Conservation (phyloP, 2,329 filamentous ascomycete genomes). For the Ceratocystis eucalypticola region DNA sequence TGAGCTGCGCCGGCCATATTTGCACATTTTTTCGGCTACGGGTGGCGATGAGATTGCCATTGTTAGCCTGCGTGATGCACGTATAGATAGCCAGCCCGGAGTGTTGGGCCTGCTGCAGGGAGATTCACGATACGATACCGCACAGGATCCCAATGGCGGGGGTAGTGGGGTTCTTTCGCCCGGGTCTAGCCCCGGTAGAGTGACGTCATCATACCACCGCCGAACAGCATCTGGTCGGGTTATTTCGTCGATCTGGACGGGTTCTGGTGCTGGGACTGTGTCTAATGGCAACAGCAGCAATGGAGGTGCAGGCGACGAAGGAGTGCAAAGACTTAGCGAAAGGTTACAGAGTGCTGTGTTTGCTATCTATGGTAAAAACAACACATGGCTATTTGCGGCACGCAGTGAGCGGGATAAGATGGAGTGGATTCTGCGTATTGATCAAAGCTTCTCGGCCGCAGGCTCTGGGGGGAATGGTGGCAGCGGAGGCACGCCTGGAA, state of each 20-base stretch:
- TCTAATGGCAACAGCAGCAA: conserved; percentile 11
- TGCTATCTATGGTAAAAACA: conserved; percentile 85
- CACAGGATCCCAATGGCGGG: conserved; percentile 19
- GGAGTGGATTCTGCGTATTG: conserved; percentile 92
- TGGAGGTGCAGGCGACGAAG: conserved; percentile 25
- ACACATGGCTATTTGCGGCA: conserved; percentile 89
- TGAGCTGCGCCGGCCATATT: conserved; percentile 78
- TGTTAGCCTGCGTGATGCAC: conserved; percentile 74
- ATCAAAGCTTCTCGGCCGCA: conserved; percentile 53
- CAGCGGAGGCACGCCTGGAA: neutral
- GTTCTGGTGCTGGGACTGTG: conserved; percentile 29
- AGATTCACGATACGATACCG: conserved; percentile 29
- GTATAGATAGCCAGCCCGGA: conserved; percentile 85
- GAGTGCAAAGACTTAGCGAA: conserved; percentile 42
- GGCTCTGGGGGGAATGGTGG: neutral
- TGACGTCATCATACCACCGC: conserved; percentile 31
- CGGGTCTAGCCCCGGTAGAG: neutral
- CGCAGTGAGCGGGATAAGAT: conserved; percentile 83
- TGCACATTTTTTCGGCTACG: conserved; percentile 74
- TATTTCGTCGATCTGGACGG: conserved; percentile 44
- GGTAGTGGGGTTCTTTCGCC: neutral
- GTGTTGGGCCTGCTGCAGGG: conserved; percentile 62
- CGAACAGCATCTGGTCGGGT: conserved; percentile 38
- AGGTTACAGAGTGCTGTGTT: conserved; percentile 62
- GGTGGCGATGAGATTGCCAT: conserved; percentile 84